Evolutionary conservation across 2,329 filamentous ascomycete species (phyloP).

Genomic region (Penicillium sp.): DNA sequence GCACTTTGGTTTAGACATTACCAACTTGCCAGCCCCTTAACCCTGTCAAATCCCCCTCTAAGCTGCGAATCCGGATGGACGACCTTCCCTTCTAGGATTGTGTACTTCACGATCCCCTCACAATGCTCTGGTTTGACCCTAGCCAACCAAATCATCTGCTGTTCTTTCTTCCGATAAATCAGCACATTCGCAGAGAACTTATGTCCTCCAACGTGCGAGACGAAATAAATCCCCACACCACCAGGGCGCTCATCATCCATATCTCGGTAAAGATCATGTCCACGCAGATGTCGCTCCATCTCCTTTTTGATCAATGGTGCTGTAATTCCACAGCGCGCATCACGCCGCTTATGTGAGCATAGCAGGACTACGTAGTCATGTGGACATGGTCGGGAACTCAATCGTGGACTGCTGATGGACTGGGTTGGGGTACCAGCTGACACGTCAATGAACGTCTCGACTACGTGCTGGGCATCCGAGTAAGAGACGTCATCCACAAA

Average conservation of each 20-base stretch:
- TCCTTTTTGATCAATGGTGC: conserved; percentile 79
- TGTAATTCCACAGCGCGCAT: conserved; percentile 86
- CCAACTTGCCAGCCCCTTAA: conserved; percentile 68
- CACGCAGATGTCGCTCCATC: conserved; percentile 77
- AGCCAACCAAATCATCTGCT: conserved; percentile 73
- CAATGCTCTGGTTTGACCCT: conserved; percentile 81
- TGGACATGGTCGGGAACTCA: background rate
- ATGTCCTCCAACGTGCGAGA: conserved; percentile 89
- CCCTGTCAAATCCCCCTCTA: conserved; percentile 78
- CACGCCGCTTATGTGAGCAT: conserved; percentile 84
- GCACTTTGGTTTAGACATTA: conserved; percentile 6
- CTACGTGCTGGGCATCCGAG: background rate
- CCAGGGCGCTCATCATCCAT: conserved; percentile 78
- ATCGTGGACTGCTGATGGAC: background rate
- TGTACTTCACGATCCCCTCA: conserved; percentile 83
- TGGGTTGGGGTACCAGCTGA: background rate
- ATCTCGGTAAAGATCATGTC: conserved; percentile 77
- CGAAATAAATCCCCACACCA: conserved; percentile 87
- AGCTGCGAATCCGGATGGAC: conserved; percentile 81
- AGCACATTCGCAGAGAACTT: conserved; percentile 92
- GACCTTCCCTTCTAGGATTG: conserved; percentile 82
- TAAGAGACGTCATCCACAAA: background rate
- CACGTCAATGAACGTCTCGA: background rate
- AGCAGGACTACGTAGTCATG: conserved; percentile 73
- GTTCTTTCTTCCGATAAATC: conserved; percentile 65